Conservation (phyloP, 495 filamentous ascomycete species). For the Penicillium odoratum region DNA sequence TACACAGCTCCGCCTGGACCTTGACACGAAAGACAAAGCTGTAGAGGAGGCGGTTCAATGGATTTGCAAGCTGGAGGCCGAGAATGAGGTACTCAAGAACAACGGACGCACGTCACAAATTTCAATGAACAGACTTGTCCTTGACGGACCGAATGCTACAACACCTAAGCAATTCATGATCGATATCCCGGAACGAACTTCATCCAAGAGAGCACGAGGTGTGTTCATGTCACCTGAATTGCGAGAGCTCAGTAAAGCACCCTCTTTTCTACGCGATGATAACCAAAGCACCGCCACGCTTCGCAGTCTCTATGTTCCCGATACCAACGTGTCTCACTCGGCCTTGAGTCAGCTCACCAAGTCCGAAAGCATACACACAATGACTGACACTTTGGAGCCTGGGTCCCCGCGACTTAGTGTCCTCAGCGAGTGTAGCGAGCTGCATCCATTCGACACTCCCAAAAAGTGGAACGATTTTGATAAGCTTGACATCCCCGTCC, state of each 20-base stretch:
- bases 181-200: slow-evolving; percentile 44
- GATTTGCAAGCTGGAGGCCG: slow-evolving; percentile 73
- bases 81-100: slow-evolving; percentile 55
- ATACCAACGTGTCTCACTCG: slow-evolving; percentile 40
- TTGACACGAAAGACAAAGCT: slow-evolving; percentile 75
- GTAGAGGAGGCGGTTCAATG: slow-evolving; percentile 79
- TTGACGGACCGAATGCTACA: slow-evolving; percentile 13
- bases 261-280: slow-evolving; percentile 65
- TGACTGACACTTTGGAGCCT: slow-evolving; percentile 31
- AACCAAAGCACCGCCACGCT: slow-evolving; percentile 64
- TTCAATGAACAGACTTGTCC: slow-evolving; percentile 26
- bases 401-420: slow-evolving; percentile 70
- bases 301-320: slow-evolving; percentile 60
- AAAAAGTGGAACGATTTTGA: slow-evolving; percentile 27
- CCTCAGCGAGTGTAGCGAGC: slow-evolving; percentile 77
- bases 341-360: slow-evolving; percentile 34
- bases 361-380: slow-evolving; percentile 41
- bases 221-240: slow-evolving; percentile 19
- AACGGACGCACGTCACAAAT: slow-evolving; percentile 24
- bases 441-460: slow-evolving; percentile 58
- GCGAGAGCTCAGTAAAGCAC: slow-evolving; percentile 51
- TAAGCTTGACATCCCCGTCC: slow-evolving; percentile 35
- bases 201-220: slow-evolving; percentile 31
- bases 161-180: slow-evolving; percentile 30
- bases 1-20: slow-evolving; percentile 63